These are phyloP conservation scores for Erysimum cheiranthoides DNA, from an alignment of 345 rosid genomes.

Conservation along the genomic window DNA sequence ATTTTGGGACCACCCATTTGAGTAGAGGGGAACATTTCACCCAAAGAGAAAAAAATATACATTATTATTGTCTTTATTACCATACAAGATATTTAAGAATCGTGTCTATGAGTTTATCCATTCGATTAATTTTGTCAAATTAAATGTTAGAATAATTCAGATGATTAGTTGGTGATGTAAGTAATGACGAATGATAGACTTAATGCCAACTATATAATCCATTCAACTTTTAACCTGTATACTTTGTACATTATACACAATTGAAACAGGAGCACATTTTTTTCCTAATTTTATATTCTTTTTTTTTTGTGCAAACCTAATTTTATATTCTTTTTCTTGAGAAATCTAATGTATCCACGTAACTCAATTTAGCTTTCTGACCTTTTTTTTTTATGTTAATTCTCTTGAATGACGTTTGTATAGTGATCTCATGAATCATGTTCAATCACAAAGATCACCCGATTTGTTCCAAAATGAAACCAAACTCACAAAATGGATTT, in stretches of 20 bases:
- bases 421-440: neutral
- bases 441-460: neutral
- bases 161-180: slow-evolving; percentile 11
- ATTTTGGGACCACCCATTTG: neutral
- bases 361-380: neutral
- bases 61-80: too few species aligned
- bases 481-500: neutral
- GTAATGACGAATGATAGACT: slow-evolving; percentile 10
- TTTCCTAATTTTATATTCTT: neutral
- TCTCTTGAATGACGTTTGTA: neutral
- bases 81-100: neutral
- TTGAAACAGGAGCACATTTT: neutral
- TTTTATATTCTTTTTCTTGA: neutral
- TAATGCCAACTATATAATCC: slow-evolving; percentile 1
- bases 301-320: too few species aligned
- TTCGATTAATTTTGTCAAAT: neutral
- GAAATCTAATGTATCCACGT: slow-evolving; percentile 6
- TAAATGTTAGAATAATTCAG: neutral
- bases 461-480: neutral
- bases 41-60: neutral
- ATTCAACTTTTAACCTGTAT: neutral
- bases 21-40: neutral
- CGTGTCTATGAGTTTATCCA: neutral
- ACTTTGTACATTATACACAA: neutral
- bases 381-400: too few species aligned